Conservation (phyloP, 2,329 filamentous ascomycete genomes). For the Hirsutella thompsonii region DNA sequence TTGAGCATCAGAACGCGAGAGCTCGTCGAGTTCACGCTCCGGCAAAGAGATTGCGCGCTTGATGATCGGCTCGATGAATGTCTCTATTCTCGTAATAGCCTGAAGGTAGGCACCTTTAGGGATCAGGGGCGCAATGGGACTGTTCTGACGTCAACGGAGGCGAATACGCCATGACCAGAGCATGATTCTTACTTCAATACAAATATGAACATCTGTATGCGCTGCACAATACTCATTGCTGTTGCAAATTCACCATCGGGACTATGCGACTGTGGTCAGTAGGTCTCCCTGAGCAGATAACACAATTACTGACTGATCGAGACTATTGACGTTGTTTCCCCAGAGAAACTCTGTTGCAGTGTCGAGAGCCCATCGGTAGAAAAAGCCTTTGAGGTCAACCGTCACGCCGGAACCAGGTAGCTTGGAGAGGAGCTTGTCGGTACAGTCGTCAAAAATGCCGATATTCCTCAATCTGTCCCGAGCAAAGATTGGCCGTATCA, state of each 20-base stretch:
- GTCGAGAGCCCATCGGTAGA: slow-evolving; percentile 55
- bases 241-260: slow-evolving; percentile 49
- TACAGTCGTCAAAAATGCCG: slow-evolving; percentile 53
- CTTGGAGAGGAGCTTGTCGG: slow-evolving; percentile 5
- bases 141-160: slow-evolving; percentile 14
- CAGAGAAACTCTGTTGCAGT: slow-evolving; percentile 57
- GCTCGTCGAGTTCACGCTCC: slow-evolving; percentile 59
- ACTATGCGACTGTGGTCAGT: slow-evolving; percentile 14
- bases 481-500: slow-evolving; percentile 79
- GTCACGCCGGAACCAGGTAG: slow-evolving; percentile 32
- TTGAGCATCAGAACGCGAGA: slow-evolving; percentile 50
- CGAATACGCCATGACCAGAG: background rate
- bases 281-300: too few relatives aligned
- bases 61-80: slow-evolving; percentile 65
- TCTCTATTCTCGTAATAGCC: slow-evolving; percentile 35
- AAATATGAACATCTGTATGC: slow-evolving; percentile 50
- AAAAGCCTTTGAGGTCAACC: slow-evolving; percentile 59
- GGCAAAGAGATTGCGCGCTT: slow-evolving; percentile 68
- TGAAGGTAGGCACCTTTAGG: slow-evolving; percentile 50
- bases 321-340: slow-evolving; percentile 38
- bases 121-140: slow-evolving; percentile 49
- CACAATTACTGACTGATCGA: slow-evolving; percentile 26
- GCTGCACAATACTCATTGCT: slow-evolving; percentile 58
- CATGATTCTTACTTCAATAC: slow-evolving; percentile 22
- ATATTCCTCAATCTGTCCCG: slow-evolving; percentile 74